Base-by-base conservation (phyloP, 441 rosid genomes). In the Euphorbia schlechtendalii region DNA sequence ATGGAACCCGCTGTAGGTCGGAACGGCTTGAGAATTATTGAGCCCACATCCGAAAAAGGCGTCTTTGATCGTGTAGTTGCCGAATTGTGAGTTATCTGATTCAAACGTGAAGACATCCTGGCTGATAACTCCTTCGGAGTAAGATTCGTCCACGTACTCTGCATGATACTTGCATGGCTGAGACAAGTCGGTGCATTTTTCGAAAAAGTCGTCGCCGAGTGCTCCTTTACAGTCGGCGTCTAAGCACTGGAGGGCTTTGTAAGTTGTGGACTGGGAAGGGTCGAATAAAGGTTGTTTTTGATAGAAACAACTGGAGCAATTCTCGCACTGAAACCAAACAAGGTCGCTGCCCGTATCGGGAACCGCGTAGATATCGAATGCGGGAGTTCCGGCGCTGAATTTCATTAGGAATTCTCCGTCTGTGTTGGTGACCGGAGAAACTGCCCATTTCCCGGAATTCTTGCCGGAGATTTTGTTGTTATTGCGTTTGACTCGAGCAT, bases 31-130 rank as follows among this genome's bases (percentile, higher is more conserved):
- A 18, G 25, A n/a, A 20, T 61, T 61, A 8, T 46, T 61, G 11
- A 45, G 48, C 8, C 65, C 65, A 25, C 65, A 61, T 17, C 65
- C 65, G 25, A 46, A 61, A 22, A 25, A 15, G 9, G 36, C 11
- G 0, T 56, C 20, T 1, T 20, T 46, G 24, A 61, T 1, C n/a
- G 40, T 38, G 55, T 25, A 61, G 9, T 27, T 46, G 1, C 55
- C 55, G 6, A 45, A 25, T 15, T 3, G 2, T 27, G 3, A 1
- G 0, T 0, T 6, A 21, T 28, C 17, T 5, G 5, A 22, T 0
- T 3, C 17, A 8, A 61, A 61, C 15, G 55, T 45, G 55, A 45
- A 17, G 17, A 17, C 53, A n/a, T 61, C 65, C 27, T 52, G 11
- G 21, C 12, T 5, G 4, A 61, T 27, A 17, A n/a, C 8, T 27